Evolutionary conservation across 192 early-diverging fungal genomes (phyloP).

Genomic region (Lobosporangium transversale): DNA sequence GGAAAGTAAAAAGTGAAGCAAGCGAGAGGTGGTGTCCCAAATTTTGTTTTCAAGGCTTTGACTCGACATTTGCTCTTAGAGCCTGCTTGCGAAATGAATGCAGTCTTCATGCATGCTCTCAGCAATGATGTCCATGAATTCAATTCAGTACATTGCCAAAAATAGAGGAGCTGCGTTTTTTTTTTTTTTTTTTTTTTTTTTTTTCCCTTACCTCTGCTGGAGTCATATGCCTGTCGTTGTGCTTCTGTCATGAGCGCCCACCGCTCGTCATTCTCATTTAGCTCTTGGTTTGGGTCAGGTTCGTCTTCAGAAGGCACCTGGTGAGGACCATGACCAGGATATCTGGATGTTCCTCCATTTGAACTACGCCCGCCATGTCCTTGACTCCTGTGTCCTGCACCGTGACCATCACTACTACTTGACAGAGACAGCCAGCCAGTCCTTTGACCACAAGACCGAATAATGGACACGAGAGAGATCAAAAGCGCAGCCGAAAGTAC

Average conservation of each 20-base stretch:
- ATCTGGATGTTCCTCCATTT: constrained; percentile 3
- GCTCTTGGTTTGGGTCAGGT: constrained; percentile 20
- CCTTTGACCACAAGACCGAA: constrained; percentile 24
- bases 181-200: too few relatives aligned
- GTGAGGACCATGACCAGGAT: constrained; percentile 30
- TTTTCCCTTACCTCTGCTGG: constrained; percentile 40
- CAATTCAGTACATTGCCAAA: too few relatives aligned
- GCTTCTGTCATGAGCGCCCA: constrained; percentile 36
- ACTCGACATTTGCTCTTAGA: not conserved
- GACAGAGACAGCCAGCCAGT: constrained; percentile 12
- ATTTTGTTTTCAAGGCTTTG: constrained; percentile 11
- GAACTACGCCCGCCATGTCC: constrained; percentile 16
- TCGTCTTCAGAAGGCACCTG: constrained; percentile 36
- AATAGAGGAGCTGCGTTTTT: too few relatives aligned
- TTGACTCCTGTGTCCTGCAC: not conserved
- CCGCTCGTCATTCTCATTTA: constrained; percentile 43
- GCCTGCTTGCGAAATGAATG: not conserved
- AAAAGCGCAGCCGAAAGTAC: constrained; percentile 15
- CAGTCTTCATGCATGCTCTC: too few relatives aligned
- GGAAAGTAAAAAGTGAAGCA: not conserved
- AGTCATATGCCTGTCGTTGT: constrained; percentile 37
- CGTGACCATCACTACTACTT: not conserved
- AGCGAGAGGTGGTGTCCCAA: constrained; percentile 7
- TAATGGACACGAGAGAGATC: constrained; percentile 11
- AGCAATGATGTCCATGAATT: too few relatives aligned